Conservation (phyloP, 257 asterid species). For the Solanum peruvianum region DNA sequence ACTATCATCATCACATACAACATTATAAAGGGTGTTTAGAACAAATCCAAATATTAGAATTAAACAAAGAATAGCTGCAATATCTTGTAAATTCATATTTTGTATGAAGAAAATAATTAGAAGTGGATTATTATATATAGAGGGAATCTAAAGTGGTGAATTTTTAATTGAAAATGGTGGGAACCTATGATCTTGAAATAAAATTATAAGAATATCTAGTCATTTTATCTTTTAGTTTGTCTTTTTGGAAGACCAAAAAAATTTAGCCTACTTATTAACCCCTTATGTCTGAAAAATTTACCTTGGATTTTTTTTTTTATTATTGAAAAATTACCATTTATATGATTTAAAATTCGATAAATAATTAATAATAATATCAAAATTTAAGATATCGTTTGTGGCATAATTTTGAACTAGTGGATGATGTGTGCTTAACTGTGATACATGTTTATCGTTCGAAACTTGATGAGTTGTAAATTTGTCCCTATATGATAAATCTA, state of each 20-base stretch:
- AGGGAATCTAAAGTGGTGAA: neutral
- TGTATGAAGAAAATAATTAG: neutral
- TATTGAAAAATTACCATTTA: rapidly evolving
- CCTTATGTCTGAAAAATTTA: neutral
- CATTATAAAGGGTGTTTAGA: neutral
- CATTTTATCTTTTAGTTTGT: neutral
- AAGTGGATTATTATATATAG: neutral
- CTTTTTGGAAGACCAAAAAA: neutral
- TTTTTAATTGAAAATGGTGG: neutral
- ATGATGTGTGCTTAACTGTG: too few relatives aligned
- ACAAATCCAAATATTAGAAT: neutral
- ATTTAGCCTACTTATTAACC: neutral
- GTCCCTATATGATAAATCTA: too few relatives aligned
- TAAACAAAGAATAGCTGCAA: neutral
- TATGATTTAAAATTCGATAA: neutral
- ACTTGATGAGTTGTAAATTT: rapidly evolving
- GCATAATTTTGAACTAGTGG: neutral
- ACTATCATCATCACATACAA: neutral
- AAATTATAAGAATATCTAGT: neutral
- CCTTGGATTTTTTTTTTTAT: neutral
- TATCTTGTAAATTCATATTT: neutral
- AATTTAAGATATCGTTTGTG: neutral
- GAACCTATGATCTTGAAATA: neutral
- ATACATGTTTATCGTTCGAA: neutral
- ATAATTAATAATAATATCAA: neutral